Base-by-base conservation (phyloP, 441 rosid genomes). In the Oxalis stricta region DNA sequence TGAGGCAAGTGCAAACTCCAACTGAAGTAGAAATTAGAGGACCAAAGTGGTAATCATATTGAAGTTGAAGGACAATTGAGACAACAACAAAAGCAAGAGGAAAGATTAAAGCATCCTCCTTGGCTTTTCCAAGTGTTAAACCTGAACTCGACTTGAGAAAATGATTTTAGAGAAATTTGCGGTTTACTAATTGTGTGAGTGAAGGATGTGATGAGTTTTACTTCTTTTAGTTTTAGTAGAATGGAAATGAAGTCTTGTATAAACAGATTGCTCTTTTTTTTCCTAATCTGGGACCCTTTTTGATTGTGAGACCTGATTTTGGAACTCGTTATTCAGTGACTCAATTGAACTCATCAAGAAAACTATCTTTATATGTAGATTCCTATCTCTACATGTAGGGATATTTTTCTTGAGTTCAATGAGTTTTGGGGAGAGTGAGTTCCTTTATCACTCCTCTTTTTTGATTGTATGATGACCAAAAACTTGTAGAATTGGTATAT, bases 101-200 rank as follows among this genome's bases (percentile, higher is more conserved):
- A 66, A 52, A 70, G 80, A 44, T 30, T 74, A 46, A 69, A 68
- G 23, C 83, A 80, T 46, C 72, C 82, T 55, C 66, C 89, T 53
- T 88, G 97, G 97, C 62, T 82, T 62, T 65, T 61, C 47, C 93
- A 88, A 63, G 91, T 72, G 58, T 56, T 84, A 68, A 82, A 84
- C 56, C 61, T 84, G 38, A 84, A 84, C 57, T 71, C 74, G 56
- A 65, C 76, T 60, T 81, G 60, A 68, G 47, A 46, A 42, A 45
- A 32, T 40, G 51, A 42, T 65, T 61, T 63, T 70, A 61, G 55
- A 15, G 50, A 44, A 24, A 18, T 56, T 67, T 55, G 7, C 15
- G 41, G 60, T 55, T 50, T 50, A 56, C 68, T 59, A 37, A 45
- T 48, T 47, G 40, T 44, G 11, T 56, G 50, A 50, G 41, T 58